These are phyloP conservation scores for Chrysanthemum seticuspe DNA, from an alignment of 129 eudicot genomes.

Conservation along the genomic window DNA sequence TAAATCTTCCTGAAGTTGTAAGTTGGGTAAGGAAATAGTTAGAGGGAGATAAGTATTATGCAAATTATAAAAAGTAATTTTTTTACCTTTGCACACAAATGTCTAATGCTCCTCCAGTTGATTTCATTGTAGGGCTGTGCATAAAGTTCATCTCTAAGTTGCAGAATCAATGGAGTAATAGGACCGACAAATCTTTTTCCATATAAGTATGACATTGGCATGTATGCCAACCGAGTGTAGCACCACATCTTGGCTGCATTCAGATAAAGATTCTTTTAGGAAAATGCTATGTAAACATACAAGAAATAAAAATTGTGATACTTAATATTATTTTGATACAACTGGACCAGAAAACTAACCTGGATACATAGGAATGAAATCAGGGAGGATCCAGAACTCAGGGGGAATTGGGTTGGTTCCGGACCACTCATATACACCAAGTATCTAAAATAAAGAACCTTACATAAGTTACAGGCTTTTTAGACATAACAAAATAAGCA, in stretches of 20 bases:
- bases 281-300: too few relatives aligned
- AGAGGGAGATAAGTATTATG: constrained; percentile 2
- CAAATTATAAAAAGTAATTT: not conserved
- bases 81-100: constrained; percentile 64
- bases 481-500: too few relatives aligned
- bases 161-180: constrained; percentile 10
- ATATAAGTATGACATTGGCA: constrained; percentile 54
- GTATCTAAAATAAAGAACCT: too few relatives aligned
- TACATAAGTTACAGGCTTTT: too few relatives aligned
- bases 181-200: constrained; percentile 42
- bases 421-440: too few relatives aligned
- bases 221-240: constrained; percentile 32
- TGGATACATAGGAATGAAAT: too few relatives aligned
- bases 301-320: too few relatives aligned
- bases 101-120: constrained; percentile 57
- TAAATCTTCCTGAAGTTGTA: constrained; percentile 32
- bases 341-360: too few relatives aligned
- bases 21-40: constrained; percentile 7
- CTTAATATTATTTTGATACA: too few relatives aligned
- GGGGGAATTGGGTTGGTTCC: too few relatives aligned
- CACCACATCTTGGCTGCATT: constrained; percentile 40
- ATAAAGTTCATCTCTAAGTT: constrained; percentile 68
- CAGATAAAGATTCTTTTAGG: too few relatives aligned
- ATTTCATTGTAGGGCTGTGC: constrained; percentile 54
- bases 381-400: too few relatives aligned